Evolutionary conservation across 2,329 filamentous ascomycete genomes (phyloP).

Genomic region (Colletotrichum phormii): DNA sequence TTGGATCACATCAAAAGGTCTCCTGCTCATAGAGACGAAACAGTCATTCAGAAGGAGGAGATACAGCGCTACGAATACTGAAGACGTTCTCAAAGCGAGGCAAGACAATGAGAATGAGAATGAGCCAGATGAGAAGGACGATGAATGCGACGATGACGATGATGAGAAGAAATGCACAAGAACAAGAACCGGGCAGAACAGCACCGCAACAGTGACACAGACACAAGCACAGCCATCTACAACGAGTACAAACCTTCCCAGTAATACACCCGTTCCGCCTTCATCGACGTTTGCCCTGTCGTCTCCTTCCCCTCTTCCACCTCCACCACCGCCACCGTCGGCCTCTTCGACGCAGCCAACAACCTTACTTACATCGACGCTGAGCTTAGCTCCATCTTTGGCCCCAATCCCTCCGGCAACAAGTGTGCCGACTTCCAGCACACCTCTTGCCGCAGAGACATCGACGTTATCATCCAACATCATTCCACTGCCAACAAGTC

Average conservation of each 20-base stretch:
- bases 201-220: not conserved
- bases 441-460: not conserved
- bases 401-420: not conserved
- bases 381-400: not conserved
- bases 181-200: not conserved
- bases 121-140: not conserved
- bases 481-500: not conserved
- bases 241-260: not conserved
- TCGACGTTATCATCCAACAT: not conserved
- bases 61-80: not conserved
- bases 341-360: not conserved
- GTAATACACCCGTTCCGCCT: not conserved
- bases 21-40: no score
- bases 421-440: not conserved
- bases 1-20: no score
- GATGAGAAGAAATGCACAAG: constrained; percentile 14
- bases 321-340: not conserved
- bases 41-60: no score
- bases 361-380: not conserved
- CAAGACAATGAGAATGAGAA: not conserved
- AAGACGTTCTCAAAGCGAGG: not conserved
- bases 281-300: not conserved
- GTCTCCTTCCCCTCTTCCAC: not conserved
- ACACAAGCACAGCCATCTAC: not conserved
- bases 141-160: constrained; percentile 13